phyloP scores from a whole-genome alignment of 345 rosid species.

The Eutrema heterophyllum region DNA sequence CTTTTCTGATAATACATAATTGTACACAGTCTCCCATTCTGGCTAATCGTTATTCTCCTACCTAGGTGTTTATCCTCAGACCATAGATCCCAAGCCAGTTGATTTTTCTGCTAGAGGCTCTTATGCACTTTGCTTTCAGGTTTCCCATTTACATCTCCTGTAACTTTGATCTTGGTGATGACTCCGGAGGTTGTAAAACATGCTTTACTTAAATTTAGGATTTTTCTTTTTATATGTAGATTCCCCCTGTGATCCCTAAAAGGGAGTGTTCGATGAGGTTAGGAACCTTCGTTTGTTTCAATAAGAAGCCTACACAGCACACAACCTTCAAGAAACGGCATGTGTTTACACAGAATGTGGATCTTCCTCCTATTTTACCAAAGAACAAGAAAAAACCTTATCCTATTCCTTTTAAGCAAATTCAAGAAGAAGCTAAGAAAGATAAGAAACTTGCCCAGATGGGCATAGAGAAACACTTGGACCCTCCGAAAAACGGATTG shows the following conservation, averaged over 20 bases:
- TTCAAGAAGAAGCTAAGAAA: slow-evolving; percentile 52
- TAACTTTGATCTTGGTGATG: not conserved
- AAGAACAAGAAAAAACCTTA: slow-evolving; percentile 84
- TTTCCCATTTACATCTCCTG: not conserved
- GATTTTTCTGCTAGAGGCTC: slow-evolving; percentile 12
- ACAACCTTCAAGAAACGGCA: slow-evolving; percentile 27
- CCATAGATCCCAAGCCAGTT: slow-evolving; percentile 1
- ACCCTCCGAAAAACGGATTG: slow-evolving; percentile 81
- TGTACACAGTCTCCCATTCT: not conserved
- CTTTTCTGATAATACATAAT: not conserved
- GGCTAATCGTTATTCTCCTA: not conserved
- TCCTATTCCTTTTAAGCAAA: slow-evolving; percentile 66
- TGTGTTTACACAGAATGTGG: slow-evolving; percentile 56
- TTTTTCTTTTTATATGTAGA: slow-evolving; percentile 29
- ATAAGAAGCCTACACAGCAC: slow-evolving; percentile 30
- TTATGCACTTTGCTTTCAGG: slow-evolving; percentile 25
- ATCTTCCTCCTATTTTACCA: slow-evolving; percentile 68
- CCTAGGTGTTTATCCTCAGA: slow-evolving; percentile 14
- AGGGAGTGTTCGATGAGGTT: slow-evolving; percentile 25
- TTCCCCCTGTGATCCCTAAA: slow-evolving; percentile 24
- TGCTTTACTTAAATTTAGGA: not conserved
- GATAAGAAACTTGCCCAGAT: slow-evolving; percentile 68
- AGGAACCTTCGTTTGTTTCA: slow-evolving; percentile 38
- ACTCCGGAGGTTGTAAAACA: not conserved
- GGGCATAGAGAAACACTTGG: slow-evolving; percentile 78